Evolutionary conservation across 306 rosid genomes (phyloP).

Genomic region (Gillenia trifoliata): DNA sequence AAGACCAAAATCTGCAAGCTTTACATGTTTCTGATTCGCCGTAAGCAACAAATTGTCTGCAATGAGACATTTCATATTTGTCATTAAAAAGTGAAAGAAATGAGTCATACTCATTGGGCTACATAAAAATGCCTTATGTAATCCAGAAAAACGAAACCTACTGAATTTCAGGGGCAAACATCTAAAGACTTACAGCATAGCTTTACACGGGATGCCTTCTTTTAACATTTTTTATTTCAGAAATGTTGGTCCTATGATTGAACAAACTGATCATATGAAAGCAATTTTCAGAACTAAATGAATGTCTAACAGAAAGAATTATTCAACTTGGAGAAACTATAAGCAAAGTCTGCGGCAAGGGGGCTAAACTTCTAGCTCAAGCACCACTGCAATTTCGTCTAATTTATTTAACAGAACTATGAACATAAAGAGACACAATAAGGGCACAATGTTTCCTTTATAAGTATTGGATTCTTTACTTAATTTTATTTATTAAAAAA

Average conservation of each 20-base stretch:
- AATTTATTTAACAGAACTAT: not conserved
- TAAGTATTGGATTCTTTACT: not conserved
- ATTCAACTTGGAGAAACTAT: not conserved
- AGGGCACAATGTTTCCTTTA: not conserved
- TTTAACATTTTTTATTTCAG: not conserved
- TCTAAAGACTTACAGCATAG: too few species aligned
- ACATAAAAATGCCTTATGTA: not conserved
- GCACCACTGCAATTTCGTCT: not conserved
- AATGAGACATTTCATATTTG: conserved; percentile 15
- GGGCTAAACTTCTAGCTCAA: not conserved
- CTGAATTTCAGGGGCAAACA: not conserved
- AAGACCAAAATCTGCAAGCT: conserved; percentile 96
- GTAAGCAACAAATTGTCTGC: conserved; percentile 92
- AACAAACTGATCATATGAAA: not conserved
- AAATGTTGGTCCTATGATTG: not conserved
- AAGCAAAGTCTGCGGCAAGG: too few species aligned
- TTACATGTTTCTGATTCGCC: conserved; percentile 73
- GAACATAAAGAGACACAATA: not conserved
- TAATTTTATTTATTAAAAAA: not conserved
- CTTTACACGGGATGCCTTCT: too few species aligned
- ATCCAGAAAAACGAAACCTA: not conserved
- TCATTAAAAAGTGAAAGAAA: not conserved
- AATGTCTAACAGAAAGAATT: not conserved
- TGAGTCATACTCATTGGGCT: not conserved
- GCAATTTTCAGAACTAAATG: not conserved